phyloP scores from a whole-genome alignment of 768 basidiomycete species.

The Termitomyces eurrhizus region DNA sequence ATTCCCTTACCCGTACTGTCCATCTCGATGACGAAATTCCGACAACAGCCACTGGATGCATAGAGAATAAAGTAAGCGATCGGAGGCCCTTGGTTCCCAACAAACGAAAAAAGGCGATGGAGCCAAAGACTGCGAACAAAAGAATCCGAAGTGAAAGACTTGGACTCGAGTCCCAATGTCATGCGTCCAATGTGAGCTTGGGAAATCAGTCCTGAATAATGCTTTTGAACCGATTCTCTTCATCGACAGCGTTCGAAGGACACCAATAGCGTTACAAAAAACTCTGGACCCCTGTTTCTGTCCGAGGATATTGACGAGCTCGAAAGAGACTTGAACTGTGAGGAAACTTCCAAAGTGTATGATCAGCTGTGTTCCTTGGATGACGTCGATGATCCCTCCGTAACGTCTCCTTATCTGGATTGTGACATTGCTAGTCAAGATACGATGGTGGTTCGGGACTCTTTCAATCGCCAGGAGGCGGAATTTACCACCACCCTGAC shows the following conservation, averaged over 20 bases:
- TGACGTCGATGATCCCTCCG: constrained; percentile 23
- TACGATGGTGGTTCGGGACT: not conserved
- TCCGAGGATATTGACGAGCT: constrained; percentile 3
- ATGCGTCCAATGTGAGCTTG: not conserved
- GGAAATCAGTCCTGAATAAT: not conserved
- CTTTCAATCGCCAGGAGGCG: not conserved
- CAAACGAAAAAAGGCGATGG: constrained; percentile 1
- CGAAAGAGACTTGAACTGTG: not conserved
- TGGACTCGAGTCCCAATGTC: not conserved
- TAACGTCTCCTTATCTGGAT: constrained; percentile 24
- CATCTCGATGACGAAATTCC: constrained; percentile 21
- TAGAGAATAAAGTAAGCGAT: not conserved
- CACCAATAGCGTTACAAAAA: not conserved
- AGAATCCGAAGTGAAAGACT: not conserved
- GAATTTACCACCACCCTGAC: too few relatives aligned
- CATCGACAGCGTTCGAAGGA: not conserved
- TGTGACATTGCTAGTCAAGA: not conserved
- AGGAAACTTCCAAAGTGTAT: not conserved
- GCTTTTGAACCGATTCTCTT: not conserved
- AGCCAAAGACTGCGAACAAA: not conserved
- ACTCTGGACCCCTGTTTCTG: constrained; percentile 5
- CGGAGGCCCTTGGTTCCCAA: not conserved
- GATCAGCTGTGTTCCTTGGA: not conserved
- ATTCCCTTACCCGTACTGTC: constrained; percentile 37
- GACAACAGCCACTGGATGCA: not conserved